Conservation (phyloP, 805 yeast genomes). For the Ogataea methylovora region DNA sequence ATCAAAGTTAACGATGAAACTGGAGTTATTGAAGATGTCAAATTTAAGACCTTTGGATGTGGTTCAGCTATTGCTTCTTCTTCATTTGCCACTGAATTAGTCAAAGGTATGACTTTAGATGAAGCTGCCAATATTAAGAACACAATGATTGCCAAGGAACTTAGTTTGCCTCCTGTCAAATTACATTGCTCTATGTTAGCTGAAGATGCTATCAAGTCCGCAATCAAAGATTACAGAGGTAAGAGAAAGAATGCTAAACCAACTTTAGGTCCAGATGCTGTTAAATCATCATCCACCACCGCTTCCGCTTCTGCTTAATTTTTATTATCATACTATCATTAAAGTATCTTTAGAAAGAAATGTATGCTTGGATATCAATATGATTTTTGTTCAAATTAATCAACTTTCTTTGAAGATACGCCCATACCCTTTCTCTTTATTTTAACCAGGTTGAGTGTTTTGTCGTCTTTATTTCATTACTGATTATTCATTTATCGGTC, state of each 20-base stretch:
- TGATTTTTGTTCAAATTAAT: no score
- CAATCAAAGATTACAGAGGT: slow-evolving; percentile 87
- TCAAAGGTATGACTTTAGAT: slow-evolving; percentile 88
- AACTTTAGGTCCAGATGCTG: slow-evolving; percentile 58
- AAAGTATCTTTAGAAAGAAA: no score
- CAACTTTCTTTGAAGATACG: no score
- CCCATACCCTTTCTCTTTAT: no score
- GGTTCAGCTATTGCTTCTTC: slow-evolving; percentile 97
- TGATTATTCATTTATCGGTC: no score
- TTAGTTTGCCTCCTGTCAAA: slow-evolving; percentile 93
- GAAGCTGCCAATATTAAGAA: slow-evolving; percentile 92
- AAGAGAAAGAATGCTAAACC: slow-evolving; percentile 52
- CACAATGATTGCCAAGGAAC: slow-evolving; percentile 89
- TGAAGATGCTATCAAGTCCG: slow-evolving; percentile 96
- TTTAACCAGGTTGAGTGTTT: no score
- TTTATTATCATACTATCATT: no score
- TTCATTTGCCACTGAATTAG: slow-evolving; percentile 90
- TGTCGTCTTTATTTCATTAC: no score
- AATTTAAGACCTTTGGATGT: slow-evolving; percentile 98
- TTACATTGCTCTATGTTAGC: slow-evolving; percentile 98
- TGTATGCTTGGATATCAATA: no score
- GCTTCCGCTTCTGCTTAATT: slow-evolving; percentile 1
- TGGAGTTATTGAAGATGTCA: slow-evolving; percentile 90
- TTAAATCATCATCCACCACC: slow-evolving; percentile 11
- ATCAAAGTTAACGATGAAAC: slow-evolving; percentile 86